Evolutionary conservation across 345 rosid genomes (phyloP).

Genomic region (Pistacia integerrima): DNA sequence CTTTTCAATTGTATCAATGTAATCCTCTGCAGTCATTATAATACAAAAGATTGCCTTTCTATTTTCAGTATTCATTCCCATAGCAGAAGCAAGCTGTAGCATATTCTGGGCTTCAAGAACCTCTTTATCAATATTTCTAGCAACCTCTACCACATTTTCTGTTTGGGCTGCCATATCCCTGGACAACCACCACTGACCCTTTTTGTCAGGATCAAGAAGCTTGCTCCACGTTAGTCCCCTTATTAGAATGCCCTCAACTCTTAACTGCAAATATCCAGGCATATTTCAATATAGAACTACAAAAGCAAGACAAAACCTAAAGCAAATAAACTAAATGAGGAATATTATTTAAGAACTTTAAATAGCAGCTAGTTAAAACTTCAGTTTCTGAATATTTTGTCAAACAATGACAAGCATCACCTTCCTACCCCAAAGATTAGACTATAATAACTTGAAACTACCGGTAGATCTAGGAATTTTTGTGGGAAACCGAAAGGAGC

Average conservation of each 20-base stretch:
- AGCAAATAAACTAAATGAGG: not conserved
- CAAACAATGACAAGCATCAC: not conserved
- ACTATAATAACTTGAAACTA: too few relatives aligned
- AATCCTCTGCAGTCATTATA: conserved; percentile 93
- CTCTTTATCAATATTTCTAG: conserved; percentile 84
- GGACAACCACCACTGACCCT: conserved; percentile 96
- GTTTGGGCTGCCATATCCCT: conserved; percentile 45
- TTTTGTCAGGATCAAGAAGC: conserved; percentile 83
- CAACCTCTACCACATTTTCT: conserved; percentile 61
- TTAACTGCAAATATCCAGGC: conserved; percentile 44
- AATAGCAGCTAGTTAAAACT: not conserved
- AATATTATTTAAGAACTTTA: not conserved
- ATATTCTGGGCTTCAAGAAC: conserved; percentile 77
- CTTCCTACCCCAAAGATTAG: not conserved
- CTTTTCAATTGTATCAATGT: conserved; percentile 88
- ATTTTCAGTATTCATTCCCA: conserved; percentile 91
- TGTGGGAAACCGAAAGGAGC: too few relatives aligned
- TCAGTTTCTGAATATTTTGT: conserved; percentile 4
- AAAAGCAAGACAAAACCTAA: conserved; percentile 2
- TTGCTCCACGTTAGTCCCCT: conserved; percentile 90
- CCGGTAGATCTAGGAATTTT: too few relatives aligned
- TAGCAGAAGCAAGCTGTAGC: conserved; percentile 91
- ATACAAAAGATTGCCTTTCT: conserved; percentile 93
- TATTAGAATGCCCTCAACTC: conserved; percentile 66
- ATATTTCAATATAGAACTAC: not conserved